Base-by-base conservation (phyloP, 192 early-diverging fungal genomes). In the Chytriomyces sp. region DNA sequence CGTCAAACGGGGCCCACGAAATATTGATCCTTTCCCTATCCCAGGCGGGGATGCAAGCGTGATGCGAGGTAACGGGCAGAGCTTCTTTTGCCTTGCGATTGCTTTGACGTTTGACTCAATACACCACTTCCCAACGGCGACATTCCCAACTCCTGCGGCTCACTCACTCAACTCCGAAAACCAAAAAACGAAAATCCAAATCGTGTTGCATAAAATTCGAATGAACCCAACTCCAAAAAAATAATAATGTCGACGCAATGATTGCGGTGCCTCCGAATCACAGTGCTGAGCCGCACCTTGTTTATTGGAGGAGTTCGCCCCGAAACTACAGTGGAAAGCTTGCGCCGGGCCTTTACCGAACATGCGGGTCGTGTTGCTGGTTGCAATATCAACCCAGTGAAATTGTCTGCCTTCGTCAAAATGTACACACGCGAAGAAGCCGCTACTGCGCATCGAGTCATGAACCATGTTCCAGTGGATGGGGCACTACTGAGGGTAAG, bases 341-440 rank as follows among this genome's bases (percentile, higher is more conserved):
- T 86, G 28, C 44, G 80, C 3, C 75, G 73, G 31, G 52, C 80
- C 5, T 82, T 86, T 63, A 74, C 79, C 39, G 6, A 52, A 28
- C 76, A 57, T 2, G 75, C 66, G 25, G 83, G 72, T 8, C 73
- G 83, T 52, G 83, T 86, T 17, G 82, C 78, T 57, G 81, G 81
- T 33, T 80, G 83, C 14, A 83, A 84, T 79, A 68, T 86, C n/a
- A 86, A 86, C 67, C 76, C 78, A 56, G 53, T 70, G 30, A 86
- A 85, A 67, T 78, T 67, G 65, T 81, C 81, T 54, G 80, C 77
- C 14, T 86, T 86, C 68, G 73, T 86, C 19, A 86, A 86, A 59
- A 59, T 81, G 63, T 63, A 76, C 38, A 86, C 85, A 12, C 73
- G 85, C 34, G 76, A 75, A 28, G 85, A 86, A 62, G 83, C 83